phyloP scores from a whole-genome alignment of 352 stramenopile genomes.

The Blastocystis sp. region DNA sequence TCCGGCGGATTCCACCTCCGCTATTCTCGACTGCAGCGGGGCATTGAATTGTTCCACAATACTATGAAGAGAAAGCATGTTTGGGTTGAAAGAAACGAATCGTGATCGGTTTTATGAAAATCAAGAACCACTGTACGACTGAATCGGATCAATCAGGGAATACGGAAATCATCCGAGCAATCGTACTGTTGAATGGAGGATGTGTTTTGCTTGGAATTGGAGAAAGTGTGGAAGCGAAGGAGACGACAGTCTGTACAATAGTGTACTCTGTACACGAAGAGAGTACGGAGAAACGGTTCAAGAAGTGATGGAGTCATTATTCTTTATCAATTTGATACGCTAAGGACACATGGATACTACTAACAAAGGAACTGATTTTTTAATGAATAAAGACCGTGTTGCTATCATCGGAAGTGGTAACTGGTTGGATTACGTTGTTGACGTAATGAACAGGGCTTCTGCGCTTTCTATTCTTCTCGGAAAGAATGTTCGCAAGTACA shows the following conservation, averaged over 20 bases:
- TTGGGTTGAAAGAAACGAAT: background rate
- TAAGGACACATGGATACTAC: no score
- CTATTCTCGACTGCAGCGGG: background rate
- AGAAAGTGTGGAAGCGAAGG: no score
- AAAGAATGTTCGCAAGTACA: conserved; percentile 58
- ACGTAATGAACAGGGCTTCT: conserved; percentile 41
- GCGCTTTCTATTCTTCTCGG: conserved; percentile 55
- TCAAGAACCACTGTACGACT: background rate
- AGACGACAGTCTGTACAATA: no score
- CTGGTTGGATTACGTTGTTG: background rate
- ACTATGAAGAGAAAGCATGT: background rate
- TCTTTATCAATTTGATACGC: no score
- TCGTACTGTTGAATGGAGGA: no score
- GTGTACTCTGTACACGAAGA: no score
- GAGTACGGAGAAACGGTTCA: no score
- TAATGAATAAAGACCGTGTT: conserved; percentile 19
- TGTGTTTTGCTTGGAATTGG: no score
- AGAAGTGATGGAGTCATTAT: no score
- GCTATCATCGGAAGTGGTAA: conserved; percentile 39
- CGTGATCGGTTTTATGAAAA: background rate
- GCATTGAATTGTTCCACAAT: background rate
- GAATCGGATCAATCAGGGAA: no score
- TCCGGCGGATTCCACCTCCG: background rate
- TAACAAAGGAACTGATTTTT: no score
- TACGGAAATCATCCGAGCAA: no score